Evolutionary conservation across 441 rosid genomes (phyloP).

Genomic region (Jatropha multifida): DNA sequence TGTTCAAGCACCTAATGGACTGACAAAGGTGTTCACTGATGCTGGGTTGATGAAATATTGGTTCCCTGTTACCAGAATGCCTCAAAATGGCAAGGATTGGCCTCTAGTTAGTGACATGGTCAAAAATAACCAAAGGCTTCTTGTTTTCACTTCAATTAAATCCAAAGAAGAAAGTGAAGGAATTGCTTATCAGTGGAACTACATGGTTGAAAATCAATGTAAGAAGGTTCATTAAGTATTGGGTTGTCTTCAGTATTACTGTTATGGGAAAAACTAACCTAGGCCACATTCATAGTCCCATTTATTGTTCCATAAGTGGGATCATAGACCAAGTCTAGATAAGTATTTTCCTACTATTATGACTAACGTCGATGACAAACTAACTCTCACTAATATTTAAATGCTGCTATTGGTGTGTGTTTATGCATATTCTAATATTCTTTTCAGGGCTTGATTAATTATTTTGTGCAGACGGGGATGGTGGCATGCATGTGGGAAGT

Average conservation of each 20-base stretch:
- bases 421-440: neutral
- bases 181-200: constrained; percentile 92
- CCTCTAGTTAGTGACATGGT: constrained; percentile 82
- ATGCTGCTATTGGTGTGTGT: neutral
- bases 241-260: neutral
- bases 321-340: too few species aligned
- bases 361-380: too few species aligned
- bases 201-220: constrained; percentile 88
- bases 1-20: constrained; percentile 57
- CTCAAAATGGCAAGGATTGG: constrained; percentile 69
- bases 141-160: constrained; percentile 68
- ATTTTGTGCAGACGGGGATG: constrained; percentile 58
- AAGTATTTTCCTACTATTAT: too few species aligned
- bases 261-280: too few species aligned
- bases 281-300: too few species aligned
- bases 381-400: neutral
- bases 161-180: constrained; percentile 74
- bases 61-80: constrained; percentile 75
- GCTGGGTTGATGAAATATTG: constrained; percentile 79
- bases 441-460: neutral
- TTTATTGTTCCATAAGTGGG: too few species aligned
- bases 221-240: constrained; percentile 16
- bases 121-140: constrained; percentile 61
- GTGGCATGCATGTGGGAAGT: constrained; percentile 51
- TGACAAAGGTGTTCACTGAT: constrained; percentile 61